phyloP scores from a whole-genome alignment of 2,329 filamentous ascomycete genomes.

The Colletotrichum musae region DNA sequence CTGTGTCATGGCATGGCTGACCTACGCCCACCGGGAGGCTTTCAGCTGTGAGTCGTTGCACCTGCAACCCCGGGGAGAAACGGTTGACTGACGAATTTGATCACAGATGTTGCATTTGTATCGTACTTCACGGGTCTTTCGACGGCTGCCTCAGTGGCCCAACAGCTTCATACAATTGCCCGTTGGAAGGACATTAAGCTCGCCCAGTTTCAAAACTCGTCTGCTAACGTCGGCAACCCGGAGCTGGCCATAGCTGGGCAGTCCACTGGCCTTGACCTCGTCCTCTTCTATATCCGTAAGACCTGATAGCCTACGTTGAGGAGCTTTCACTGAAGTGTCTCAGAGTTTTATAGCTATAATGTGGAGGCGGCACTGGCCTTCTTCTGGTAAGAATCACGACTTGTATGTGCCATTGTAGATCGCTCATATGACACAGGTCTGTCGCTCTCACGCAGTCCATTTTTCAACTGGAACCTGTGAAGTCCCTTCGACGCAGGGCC shows the following conservation, averaged over 20 bases:
- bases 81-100: slow-evolving; percentile 22
- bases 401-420: not conserved
- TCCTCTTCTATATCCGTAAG: slow-evolving; percentile 64
- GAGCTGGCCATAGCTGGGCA: slow-evolving; percentile 59
- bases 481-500: slow-evolving; percentile 45
- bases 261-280: slow-evolving; percentile 57
- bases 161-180: slow-evolving; percentile 58
- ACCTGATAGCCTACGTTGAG: not conserved
- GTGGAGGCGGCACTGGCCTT: slow-evolving; percentile 62
- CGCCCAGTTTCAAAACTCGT: slow-evolving; percentile 54
- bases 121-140: slow-evolving; percentile 54
- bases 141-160: slow-evolving; percentile 56
- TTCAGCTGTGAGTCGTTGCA: slow-evolving; percentile 55
- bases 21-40: slow-evolving; percentile 56
- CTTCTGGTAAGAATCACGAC: slow-evolving; percentile 57
- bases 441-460: slow-evolving; percentile 54
- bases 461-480: slow-evolving; percentile 49
- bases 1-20: slow-evolving; percentile 53
- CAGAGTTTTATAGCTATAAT: slow-evolving; percentile 66
- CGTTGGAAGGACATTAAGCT: slow-evolving; percentile 57
- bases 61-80: not conserved
- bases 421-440: slow-evolving; percentile 48
- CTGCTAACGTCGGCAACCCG: slow-evolving; percentile 52
- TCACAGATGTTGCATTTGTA: slow-evolving; percentile 57
- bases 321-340: slow-evolving; percentile 26